phyloP scores from a whole-genome alignment of 2,329 filamentous ascomycete species.

The Tolypocladium endophyticum region DNA sequence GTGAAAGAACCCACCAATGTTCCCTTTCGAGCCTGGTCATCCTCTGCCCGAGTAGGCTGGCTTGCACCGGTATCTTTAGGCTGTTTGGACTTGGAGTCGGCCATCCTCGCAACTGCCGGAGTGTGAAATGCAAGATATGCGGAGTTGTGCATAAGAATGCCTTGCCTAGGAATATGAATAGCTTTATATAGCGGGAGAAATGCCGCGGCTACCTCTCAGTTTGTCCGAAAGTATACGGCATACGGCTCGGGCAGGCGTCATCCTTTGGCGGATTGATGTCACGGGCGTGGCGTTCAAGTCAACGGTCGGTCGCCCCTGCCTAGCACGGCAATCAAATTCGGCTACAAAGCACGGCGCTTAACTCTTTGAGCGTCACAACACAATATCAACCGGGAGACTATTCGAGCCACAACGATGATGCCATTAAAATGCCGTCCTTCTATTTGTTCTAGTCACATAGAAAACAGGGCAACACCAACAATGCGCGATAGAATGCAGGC shows the following conservation, averaged over 20 bases:
- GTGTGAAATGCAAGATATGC: not conserved
- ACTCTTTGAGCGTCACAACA: not conserved
- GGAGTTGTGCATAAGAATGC: not conserved
- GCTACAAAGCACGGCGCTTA: too few species aligned
- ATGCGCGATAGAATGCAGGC: conserved; percentile 14
- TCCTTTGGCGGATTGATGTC: not conserved
- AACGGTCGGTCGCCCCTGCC: not conserved
- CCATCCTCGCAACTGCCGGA: not conserved
- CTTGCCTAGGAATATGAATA: not conserved
- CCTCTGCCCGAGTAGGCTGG: not conserved
- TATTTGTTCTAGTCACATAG: conserved; percentile 11
- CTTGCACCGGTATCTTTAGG: not conserved
- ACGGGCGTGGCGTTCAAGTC: not conserved
- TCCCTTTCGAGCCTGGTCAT: not conserved
- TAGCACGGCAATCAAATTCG: too few species aligned
- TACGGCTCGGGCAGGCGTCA: not conserved
- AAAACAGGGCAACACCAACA: conserved; percentile 15
- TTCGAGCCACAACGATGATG: conserved; percentile 6
- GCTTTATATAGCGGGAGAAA: too few species aligned
- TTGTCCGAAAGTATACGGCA: not conserved
- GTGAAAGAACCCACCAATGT: not conserved
- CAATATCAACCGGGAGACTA: not conserved
- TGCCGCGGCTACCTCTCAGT: too few species aligned
- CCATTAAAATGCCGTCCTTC: conserved; percentile 9
- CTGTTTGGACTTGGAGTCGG: not conserved